A percentile compares a stretch with the other conserved stretches of the same genome.
These are phyloP conservation scores for Exophiala calicioides DNA, from an alignment of 2,329 filamentous ascomycete species.

Conservation along the genomic window DNA sequence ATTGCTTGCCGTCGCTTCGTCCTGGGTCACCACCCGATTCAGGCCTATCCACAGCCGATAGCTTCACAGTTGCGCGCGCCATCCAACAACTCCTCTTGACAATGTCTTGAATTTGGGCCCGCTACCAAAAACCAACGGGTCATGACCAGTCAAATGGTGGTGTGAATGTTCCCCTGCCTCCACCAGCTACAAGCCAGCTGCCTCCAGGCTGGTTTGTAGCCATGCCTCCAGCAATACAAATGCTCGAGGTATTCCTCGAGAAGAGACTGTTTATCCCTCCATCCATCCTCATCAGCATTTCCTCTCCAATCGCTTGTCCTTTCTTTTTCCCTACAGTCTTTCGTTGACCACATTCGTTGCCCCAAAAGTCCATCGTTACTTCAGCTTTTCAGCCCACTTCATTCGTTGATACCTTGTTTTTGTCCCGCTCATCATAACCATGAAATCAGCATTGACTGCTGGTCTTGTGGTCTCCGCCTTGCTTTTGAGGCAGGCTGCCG, in stretches of 20 bases:
- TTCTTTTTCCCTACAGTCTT: constrained; percentile 31
- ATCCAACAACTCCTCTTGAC: constrained; percentile 13
- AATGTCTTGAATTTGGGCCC: constrained; percentile 25
- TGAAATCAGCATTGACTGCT: constrained; percentile 30
- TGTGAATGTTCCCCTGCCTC: background rate
- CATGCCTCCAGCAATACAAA: constrained; percentile 10
- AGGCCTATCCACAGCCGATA: constrained; percentile 60
- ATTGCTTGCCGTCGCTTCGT: constrained; percentile 19
- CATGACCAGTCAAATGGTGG: constrained; percentile 6
- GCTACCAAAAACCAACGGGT: constrained; percentile 1
- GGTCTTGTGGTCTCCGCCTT: constrained; percentile 50
- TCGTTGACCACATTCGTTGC: constrained; percentile 30
- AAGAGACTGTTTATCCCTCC: background rate
- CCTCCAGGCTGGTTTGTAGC: background rate
- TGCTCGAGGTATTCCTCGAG: background rate
- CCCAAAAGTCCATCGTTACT: constrained; percentile 14
- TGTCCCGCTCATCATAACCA: constrained; percentile 14
- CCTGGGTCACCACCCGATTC: constrained; percentile 70
- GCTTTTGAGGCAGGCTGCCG: constrained; percentile 50
- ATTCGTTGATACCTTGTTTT: constrained; percentile 15
- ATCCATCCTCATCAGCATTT: background rate
- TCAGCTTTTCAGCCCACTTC: constrained; percentile 5
- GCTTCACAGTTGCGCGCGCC: constrained; percentile 16
- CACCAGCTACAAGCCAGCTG: no score
- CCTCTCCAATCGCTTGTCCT: background rate